Percentiles rank a stretch among this genome's conserved stretches.
These are phyloP conservation scores for Neckera pumila DNA, from an alignment of 225 moss, liverwort and hornwort species.

Conservation along the genomic window DNA sequence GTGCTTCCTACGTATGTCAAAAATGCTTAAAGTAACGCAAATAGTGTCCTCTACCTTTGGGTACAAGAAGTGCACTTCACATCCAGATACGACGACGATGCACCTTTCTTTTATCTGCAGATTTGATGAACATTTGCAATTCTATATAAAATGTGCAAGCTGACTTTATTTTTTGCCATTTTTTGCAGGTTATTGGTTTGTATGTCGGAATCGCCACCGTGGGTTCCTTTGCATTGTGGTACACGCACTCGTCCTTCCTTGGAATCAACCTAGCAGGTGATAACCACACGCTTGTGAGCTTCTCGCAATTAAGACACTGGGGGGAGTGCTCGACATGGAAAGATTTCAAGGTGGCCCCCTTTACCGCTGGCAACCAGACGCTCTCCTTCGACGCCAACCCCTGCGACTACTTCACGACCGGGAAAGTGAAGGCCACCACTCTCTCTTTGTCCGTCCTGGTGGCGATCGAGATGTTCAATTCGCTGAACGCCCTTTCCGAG, in stretches of 20 bases:
- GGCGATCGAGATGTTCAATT: constrained; percentile 96
- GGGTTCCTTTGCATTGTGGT: constrained; percentile 86
- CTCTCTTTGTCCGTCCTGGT: constrained; percentile 80
- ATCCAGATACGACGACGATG: background rate
- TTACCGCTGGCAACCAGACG: constrained; percentile 59
- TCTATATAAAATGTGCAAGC: background rate
- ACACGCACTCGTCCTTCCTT: constrained; percentile 73
- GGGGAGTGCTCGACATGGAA: constrained; percentile 79
- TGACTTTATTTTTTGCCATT: background rate
- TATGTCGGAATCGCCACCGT: constrained; percentile 92
- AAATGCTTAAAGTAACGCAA: background rate
- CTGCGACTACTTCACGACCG: constrained; percentile 83
- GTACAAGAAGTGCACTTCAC: background rate
- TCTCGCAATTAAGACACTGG: constrained; percentile 66
- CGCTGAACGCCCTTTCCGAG: constrained; percentile 88
- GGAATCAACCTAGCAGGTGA: constrained; percentile 78
- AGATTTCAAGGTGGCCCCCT: constrained; percentile 71
- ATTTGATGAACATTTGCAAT: background rate
- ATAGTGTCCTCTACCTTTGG: background rate
- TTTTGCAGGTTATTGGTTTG: constrained; percentile 73
- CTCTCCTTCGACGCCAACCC: constrained; percentile 67
- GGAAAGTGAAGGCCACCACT: constrained; percentile 89
- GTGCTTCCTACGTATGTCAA: background rate
- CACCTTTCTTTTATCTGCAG: background rate
- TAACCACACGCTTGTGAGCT: constrained; percentile 69